These are phyloP conservation scores for Gardenia jasminoides DNA, from an alignment of 257 asterid species.

Conservation along the genomic window DNA sequence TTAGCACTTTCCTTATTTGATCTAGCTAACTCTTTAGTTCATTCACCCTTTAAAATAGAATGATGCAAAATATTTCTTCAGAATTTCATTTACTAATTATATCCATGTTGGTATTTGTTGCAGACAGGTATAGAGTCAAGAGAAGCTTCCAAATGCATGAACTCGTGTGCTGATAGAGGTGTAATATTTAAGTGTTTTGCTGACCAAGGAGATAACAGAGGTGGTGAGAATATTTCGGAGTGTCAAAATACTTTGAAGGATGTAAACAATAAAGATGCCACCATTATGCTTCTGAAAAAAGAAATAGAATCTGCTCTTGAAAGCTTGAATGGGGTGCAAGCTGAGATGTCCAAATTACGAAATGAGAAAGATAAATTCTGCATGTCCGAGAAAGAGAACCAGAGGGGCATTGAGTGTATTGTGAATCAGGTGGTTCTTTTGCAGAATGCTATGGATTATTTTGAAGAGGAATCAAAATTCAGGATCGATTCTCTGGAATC, in stretches of 20 bases:
- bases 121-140: conserved; percentile 60
- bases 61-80: not conserved
- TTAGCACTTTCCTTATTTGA: conserved; percentile 17
- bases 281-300: conserved; percentile 57
- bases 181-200: conserved; percentile 21
- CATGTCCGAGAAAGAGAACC: conserved; percentile 50
- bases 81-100: conserved; percentile 12
- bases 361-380: conserved; percentile 57
- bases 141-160: conserved; percentile 31
- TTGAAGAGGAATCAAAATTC: conserved; percentile 52
- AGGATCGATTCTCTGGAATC: conserved; percentile 47
- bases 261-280: conserved; percentile 45
- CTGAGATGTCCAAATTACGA: conserved; percentile 57
- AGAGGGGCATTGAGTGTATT: conserved; percentile 45
- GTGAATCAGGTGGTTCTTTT: conserved; percentile 47
- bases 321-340: conserved; percentile 65
- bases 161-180: conserved; percentile 17
- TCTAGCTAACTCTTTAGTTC: conserved; percentile 10
- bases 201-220: conserved; percentile 9
- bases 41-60: conserved; percentile 4
- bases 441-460: conserved; percentile 46
- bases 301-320: conserved; percentile 71
- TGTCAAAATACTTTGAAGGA: conserved; percentile 32
- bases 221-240: conserved; percentile 18
- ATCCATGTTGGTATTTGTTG: conserved; percentile 35